Conservation (phyloP, 2,329 filamentous ascomycete genomes). For the Aspergillus flavus region DNA sequence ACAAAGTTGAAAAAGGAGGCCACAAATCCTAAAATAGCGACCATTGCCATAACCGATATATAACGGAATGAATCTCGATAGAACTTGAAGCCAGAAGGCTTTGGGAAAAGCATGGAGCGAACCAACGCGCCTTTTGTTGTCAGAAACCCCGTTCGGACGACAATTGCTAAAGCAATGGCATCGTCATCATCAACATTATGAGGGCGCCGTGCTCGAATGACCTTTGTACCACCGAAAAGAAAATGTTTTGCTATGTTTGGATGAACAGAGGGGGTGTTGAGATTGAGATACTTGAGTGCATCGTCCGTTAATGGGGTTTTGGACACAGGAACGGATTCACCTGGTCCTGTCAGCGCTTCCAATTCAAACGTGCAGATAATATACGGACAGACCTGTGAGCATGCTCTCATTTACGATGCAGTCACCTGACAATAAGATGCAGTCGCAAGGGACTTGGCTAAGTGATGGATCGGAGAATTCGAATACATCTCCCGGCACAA, state of each 20-base stretch:
- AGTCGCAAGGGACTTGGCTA: constrained; percentile 87
- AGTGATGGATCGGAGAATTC: constrained; percentile 93
- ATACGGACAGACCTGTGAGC: constrained; percentile 67
- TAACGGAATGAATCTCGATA: constrained; percentile 97
- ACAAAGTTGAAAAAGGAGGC: constrained; percentile 94
- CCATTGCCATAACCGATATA: constrained; percentile 90
- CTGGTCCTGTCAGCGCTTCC: constrained; percentile 43
- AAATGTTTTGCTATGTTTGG: constrained; percentile 85
- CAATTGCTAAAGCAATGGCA: constrained; percentile 86
- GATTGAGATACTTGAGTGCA: constrained; percentile 72
- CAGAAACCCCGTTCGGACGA: constrained; percentile 92
- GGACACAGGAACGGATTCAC: constrained; percentile 95
- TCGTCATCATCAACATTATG: constrained; percentile 85
- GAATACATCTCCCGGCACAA: constrained; percentile 95
- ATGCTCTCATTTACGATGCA: constrained; percentile 99
- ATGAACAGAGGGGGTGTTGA: constrained; percentile 79
- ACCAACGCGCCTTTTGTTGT: constrained; percentile 96
- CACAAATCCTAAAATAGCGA: constrained; percentile 84
- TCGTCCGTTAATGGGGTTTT: constrained; percentile 84
- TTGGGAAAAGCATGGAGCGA: constrained; percentile 97
- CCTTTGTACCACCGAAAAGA: constrained; percentile 92
- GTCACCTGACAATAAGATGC: constrained; percentile 86
- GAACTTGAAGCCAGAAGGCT: constrained; percentile 97
- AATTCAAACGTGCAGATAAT: background rate
- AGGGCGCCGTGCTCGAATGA: constrained; percentile 84